Evolutionary conservation across 352 stramenopile genomes (phyloP).

Genomic region (Pythium guiyangense): DNA sequence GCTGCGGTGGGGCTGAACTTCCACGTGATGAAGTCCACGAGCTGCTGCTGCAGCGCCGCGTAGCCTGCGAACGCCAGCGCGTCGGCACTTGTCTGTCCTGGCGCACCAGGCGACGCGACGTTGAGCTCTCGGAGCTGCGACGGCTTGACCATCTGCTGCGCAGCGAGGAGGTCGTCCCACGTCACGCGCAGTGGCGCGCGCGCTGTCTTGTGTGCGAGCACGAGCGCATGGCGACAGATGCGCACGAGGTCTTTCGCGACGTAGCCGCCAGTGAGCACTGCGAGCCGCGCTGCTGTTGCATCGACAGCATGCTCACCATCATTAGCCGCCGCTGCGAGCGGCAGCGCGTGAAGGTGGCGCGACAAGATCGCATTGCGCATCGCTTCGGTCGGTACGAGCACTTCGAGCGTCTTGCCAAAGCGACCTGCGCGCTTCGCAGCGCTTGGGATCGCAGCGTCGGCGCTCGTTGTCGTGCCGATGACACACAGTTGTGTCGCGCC

Average conservation of each 20-base stretch:
- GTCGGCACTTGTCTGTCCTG: not conserved
- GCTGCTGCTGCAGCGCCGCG: slow-evolving; percentile 40
- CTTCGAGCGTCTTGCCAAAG: slow-evolving; percentile 55
- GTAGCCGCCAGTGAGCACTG: slow-evolving; percentile 61
- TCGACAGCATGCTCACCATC: too few species aligned
- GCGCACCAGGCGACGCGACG: slow-evolving; percentile 47
- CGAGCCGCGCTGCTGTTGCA: slow-evolving; percentile 30
- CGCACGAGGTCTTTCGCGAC: slow-evolving; percentile 72
- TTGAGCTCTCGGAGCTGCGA: slow-evolving; percentile 75
- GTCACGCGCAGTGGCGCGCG: slow-evolving; percentile 7
- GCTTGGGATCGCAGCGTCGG: slow-evolving; percentile 30
- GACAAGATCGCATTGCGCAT: slow-evolving; percentile 46
- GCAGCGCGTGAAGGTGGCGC: slow-evolving; percentile 29
- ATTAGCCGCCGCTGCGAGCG: slow-evolving; percentile 8
- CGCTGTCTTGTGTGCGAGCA: slow-evolving; percentile 24
- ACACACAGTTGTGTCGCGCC: slow-evolving; percentile 32
- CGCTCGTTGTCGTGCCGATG: slow-evolving; percentile 37
- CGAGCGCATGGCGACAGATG: slow-evolving; percentile 58
- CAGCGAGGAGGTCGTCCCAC: slow-evolving; percentile 42
- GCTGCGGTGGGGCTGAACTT: slow-evolving; percentile 57
- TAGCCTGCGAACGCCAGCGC: slow-evolving; percentile 61
- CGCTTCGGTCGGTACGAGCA: slow-evolving; percentile 61
- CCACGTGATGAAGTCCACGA: slow-evolving; percentile 62
- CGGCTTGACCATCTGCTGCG: slow-evolving; percentile 58
- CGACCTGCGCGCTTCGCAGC: slow-evolving; percentile 40